Base-by-base conservation (phyloP, 108 stramenopile genomes). In the Cyclotella sp. region DNA sequence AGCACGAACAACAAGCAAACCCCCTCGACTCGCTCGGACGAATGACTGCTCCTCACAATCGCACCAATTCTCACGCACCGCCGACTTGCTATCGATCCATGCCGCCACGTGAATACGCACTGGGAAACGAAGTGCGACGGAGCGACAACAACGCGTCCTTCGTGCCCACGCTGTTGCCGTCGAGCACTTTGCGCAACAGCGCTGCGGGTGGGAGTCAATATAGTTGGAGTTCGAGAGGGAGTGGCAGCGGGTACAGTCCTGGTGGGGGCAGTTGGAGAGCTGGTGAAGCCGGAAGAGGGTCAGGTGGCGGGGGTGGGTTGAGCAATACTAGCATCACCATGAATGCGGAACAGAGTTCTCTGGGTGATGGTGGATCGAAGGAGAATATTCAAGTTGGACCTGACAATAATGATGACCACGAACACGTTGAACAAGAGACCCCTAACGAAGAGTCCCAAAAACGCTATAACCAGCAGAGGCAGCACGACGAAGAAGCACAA, bases 61-160 rank as follows among this genome's bases (percentile, higher is more conserved):
- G 34, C 34, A 34, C 34, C 6, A 34, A 34, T 6, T 34, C 34
- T 34, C 34, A 34, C 34, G 2, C 34, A 6, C 34, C 34, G 34
- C 34, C 60, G 1, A 39, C 30, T 0, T n/a, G 12, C 60, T 61
- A 61, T 72, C 68, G 84, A 46, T 60, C 80, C 64, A 78, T 73
- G 72, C 65, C 63, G 40, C 82, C 82, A 34, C 51, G 72, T 19
- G 77, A 80, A 74, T 80, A 60, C 68, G 58, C 79, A n/a, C 59
- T 80, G 12, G 73, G 79, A 9, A 54, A 34, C 39, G 57, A 59
- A 47, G 19, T 62, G 11, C 55, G 66, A 24, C 67, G 68, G 27
- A 29, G 63, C 68, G 19, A 77, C 59, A 59, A 59, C 39, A 34
- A 13, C 27, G 21, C 30, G 59, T 46, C 60, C 34, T 49, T 62